Conservation (phyloP, 2,329 filamentous ascomycete genomes). For the Didymella pinodella region DNA sequence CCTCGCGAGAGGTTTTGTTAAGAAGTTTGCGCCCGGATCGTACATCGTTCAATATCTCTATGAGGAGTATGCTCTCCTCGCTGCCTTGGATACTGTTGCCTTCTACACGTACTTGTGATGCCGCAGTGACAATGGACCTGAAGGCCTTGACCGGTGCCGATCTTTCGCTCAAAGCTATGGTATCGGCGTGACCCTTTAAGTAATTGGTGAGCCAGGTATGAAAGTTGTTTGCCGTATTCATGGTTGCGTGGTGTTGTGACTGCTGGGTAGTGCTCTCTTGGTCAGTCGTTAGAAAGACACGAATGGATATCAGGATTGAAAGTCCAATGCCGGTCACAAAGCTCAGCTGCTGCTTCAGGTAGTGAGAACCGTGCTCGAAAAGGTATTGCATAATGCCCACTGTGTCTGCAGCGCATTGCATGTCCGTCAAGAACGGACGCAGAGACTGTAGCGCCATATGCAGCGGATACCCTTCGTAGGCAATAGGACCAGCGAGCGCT, state of each 20-base stretch:
- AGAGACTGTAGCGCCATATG: constrained; percentile 89
- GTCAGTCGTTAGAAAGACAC: constrained; percentile 75
- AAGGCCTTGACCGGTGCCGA: constrained; percentile 62
- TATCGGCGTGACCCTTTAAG: constrained; percentile 62
- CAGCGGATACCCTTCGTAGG: constrained; percentile 80
- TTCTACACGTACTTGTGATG: constrained; percentile 70
- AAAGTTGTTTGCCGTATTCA: constrained; percentile 77
- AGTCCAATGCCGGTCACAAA: constrained; percentile 84
- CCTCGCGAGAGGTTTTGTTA: constrained; percentile 71
- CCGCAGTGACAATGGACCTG: constrained; percentile 71
- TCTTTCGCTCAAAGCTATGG: constrained; percentile 29
- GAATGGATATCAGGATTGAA: constrained; percentile 79
- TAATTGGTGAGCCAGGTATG: constrained; percentile 79
- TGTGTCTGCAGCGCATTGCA: constrained; percentile 89
- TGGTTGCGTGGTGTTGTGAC: constrained; percentile 78
- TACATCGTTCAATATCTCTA: constrained; percentile 81
- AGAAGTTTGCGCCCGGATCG: constrained; percentile 69
- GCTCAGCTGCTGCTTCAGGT: constrained; percentile 71
- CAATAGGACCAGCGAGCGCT: constrained; percentile 75
- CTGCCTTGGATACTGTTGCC: constrained; percentile 75
- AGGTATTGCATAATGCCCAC: constrained; percentile 88
- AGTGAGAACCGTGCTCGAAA: constrained; percentile 69
- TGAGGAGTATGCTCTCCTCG: constrained; percentile 79
- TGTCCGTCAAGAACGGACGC: constrained; percentile 78
- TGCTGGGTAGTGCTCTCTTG: constrained; percentile 86